Evolutionary conservation across 23 red algal species (phyloP).

Genomic region (Agarophyton chilense): DNA sequence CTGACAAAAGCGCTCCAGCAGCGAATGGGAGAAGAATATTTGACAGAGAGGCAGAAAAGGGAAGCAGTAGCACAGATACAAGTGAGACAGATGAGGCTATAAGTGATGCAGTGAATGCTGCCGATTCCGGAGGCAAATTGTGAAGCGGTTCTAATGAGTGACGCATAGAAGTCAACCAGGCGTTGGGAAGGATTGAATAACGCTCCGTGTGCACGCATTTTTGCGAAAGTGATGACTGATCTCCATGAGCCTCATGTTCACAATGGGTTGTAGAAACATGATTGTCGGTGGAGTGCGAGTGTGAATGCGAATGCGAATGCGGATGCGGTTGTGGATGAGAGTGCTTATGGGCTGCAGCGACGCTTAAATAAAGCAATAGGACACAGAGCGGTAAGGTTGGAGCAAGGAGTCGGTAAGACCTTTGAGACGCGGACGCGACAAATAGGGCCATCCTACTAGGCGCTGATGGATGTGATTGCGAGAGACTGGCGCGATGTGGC

Average conservation of each 20-base stretch:
- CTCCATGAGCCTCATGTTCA: background rate
- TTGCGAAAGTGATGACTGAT: background rate
- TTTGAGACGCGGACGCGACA: too few relatives aligned
- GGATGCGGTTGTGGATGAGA: background rate
- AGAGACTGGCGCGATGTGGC: too few relatives aligned
- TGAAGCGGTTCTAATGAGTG: conserved; percentile 35
- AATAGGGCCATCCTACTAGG: too few relatives aligned
- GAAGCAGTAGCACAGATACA: conserved; percentile 54
- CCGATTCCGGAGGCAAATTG: conserved; percentile 5
- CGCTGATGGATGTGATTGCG: too few relatives aligned
- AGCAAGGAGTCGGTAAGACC: too few relatives aligned
- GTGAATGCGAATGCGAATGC: conserved; percentile 36
- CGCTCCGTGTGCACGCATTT: background rate
- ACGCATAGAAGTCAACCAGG: background rate
- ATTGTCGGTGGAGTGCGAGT: background rate
- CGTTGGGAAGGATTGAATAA: background rate
- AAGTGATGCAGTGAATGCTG: conserved; percentile 56
- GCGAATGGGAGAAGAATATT: conserved; percentile 61
- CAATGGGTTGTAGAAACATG: background rate
- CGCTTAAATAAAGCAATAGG: background rate
- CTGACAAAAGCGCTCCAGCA: conserved; percentile 84
- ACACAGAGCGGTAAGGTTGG: background rate
- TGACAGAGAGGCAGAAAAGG: conserved; percentile 1
- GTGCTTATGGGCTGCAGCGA: background rate
- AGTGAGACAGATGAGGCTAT: conserved; percentile 57